Conservation (phyloP, 2,329 filamentous ascomycete genomes). For the Didymella lethalis region DNA sequence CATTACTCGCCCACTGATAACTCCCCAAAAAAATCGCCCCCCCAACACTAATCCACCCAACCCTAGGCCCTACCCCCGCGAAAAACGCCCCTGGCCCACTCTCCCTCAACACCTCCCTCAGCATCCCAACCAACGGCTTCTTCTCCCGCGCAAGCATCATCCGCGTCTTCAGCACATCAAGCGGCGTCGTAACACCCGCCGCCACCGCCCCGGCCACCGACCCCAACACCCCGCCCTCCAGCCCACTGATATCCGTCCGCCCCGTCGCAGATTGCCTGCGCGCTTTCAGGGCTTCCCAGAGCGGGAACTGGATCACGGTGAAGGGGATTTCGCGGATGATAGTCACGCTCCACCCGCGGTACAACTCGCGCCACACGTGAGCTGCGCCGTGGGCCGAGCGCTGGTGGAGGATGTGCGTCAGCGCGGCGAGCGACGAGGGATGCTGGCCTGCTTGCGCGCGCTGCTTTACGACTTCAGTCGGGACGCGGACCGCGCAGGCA, state of each 20-base stretch:
- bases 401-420: slow-evolving; percentile 70
- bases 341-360: slow-evolving; percentile 90
- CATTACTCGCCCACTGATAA: slow-evolving; percentile 88
- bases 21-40: slow-evolving; percentile 94
- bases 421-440: slow-evolving; percentile 71
- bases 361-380: slow-evolving; percentile 81
- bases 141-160: slow-evolving; percentile 86
- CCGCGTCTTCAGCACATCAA: slow-evolving; percentile 96
- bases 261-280: slow-evolving; percentile 62
- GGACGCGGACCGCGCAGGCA: slow-evolving; percentile 89
- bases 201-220: slow-evolving; percentile 84
- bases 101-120: slow-evolving; percentile 69
- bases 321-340: slow-evolving; percentile 97
- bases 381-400: slow-evolving; percentile 49
- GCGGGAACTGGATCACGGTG: slow-evolving; percentile 94
- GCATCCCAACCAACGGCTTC: slow-evolving; percentile 65
- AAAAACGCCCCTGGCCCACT: slow-evolving; percentile 75
- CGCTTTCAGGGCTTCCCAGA: slow-evolving; percentile 92
- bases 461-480: slow-evolving; percentile 97
- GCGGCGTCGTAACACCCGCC: slow-evolving; percentile 85
- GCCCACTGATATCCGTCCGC: slow-evolving; percentile 67
- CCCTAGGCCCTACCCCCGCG: slow-evolving; percentile 78
- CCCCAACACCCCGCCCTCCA: slow-evolving; percentile 85
- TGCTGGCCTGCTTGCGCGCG: slow-evolving; percentile 88
- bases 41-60: slow-evolving; percentile 94